These are phyloP conservation scores for Diaporthe ilicicola DNA, from an alignment of 2,329 filamentous ascomycete species.

Conservation along the genomic window DNA sequence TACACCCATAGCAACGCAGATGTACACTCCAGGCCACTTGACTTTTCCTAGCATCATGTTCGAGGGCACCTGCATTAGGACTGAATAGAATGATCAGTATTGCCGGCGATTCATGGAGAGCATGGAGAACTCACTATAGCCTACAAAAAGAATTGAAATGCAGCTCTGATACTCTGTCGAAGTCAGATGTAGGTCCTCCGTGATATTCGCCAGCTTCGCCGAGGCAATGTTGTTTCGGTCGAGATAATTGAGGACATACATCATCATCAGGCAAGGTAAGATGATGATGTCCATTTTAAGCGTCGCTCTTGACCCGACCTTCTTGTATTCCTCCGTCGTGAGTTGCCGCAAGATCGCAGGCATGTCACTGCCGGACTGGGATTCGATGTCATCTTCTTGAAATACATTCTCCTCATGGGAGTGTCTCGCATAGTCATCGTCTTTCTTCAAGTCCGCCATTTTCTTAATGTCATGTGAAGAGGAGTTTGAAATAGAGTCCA, in stretches of 20 bases:
- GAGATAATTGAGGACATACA: neutral
- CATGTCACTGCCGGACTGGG: neutral
- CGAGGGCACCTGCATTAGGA: conserved; percentile 45
- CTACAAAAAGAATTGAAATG: neutral
- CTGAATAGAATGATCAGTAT: neutral
- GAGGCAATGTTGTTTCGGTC: conserved; percentile 4
- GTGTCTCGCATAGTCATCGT: neutral
- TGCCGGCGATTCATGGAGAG: no score
- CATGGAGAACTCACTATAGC: neutral
- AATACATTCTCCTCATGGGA: neutral
- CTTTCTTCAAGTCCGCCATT: neutral
- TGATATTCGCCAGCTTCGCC: neutral
- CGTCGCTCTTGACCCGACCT: neutral
- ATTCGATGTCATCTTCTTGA: neutral
- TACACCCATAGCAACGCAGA: conserved; percentile 56
- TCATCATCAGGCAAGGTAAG: neutral
- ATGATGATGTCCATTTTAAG: neutral
- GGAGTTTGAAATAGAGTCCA: neutral
- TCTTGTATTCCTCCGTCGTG: neutral
- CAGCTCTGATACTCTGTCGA: neutral
- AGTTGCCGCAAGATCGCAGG: neutral
- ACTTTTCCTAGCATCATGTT: conserved; percentile 47
- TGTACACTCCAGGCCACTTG: conserved; percentile 56
- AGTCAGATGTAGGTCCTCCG: neutral
- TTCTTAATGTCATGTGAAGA: neutral